Base-by-base conservation (phyloP, 805 yeast genomes). In the Metschnikowia continentalis region DNA sequence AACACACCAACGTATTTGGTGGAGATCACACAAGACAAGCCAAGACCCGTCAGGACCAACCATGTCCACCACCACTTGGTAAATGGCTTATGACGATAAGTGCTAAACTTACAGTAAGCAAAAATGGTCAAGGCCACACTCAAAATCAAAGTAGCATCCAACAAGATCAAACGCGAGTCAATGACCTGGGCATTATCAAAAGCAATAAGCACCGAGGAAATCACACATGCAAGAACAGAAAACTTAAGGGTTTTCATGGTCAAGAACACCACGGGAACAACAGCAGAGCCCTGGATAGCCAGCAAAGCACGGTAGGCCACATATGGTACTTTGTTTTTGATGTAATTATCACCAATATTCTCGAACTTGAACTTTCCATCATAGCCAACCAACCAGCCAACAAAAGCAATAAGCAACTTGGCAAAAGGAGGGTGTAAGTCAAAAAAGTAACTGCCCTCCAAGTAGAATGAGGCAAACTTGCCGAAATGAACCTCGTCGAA, bases 371-470 rank as follows among this genome's bases (percentile, higher is more conserved):
- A 94, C 11, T 79, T 68, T n/a, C 99, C 99, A 62, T 86, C 83
- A 67, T 89, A 94, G 2, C 97, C 97, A 47, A 86, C 82, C 22
- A 94, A 61, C 77, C 85, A 90, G 40, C 99, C 99, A 37, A 86
- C 89, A 52, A 84, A 78, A 0, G 98, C 98, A 69, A 92, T 89
- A 58, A 91, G 76, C 66, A 94, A 76, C 68, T 94, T 94, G 49
- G 96, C 99, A 69, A 94, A 89, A 20, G 99, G 99, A 8, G 99
- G 99, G 71, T 94, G 99, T 47, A 94, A 82, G 70, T 94, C 99
- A 63, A 94, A 94, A 68, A 90, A 94, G 68, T 88, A 94, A 0
- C 96, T 86, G 55, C 96, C 79, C 68, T 92, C 88, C 53, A 92
- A 71, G 68, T 92, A 92, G 69, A 87, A 86, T 1, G 90, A 81